phyloP scores from a whole-genome alignment of 257 asterid species.

The Nyctanthes arbortristis region DNA sequence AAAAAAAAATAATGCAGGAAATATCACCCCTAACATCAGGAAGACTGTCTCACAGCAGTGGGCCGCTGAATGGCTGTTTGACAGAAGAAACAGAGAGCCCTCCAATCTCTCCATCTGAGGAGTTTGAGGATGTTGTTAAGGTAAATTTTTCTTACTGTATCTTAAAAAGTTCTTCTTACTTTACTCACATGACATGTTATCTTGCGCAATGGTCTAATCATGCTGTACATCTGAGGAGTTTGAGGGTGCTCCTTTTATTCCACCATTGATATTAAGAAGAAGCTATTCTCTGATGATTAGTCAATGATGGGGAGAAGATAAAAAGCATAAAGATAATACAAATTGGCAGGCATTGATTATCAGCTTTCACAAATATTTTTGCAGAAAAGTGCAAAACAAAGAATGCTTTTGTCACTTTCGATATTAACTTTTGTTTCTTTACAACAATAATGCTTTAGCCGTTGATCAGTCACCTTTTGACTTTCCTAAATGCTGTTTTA shows the following conservation, averaged over 20 bases:
- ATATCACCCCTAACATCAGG: conserved; percentile 97
- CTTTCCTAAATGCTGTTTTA: conserved; percentile 31
- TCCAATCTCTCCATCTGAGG: conserved; percentile 86
- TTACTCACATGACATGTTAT: no score
- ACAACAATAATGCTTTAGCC: conserved; percentile 52
- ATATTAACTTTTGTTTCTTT: conserved; percentile 58
- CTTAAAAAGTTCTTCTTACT: not conserved
- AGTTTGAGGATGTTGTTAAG: conserved; percentile 96
- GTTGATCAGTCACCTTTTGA: conserved; percentile 49
- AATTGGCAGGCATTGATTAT: conserved; percentile 26
- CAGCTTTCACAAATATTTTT: conserved; percentile 34
- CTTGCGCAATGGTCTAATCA: not conserved
- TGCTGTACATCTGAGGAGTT: not conserved
- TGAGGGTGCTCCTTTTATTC: conserved; percentile 9
- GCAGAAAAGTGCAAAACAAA: conserved; percentile 37
- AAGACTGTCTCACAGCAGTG: conserved; percentile 97
- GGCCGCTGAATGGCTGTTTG: conserved; percentile 78
- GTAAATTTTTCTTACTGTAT: conserved; percentile 22
- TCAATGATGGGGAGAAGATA: conserved; percentile 50
- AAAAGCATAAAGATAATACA: conserved; percentile 23
- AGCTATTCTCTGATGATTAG: conserved; percentile 38
- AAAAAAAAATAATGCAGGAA: conserved; percentile 50
- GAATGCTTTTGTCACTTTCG: conserved; percentile 59
- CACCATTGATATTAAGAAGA: not conserved
- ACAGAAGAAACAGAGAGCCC: conserved; percentile 88